A percentile compares a stretch with the other conserved stretches of the same genome.
Conservation (phyloP, 2,329 filamentous ascomycete genomes). For the Fusarium ramigenum region DNA sequence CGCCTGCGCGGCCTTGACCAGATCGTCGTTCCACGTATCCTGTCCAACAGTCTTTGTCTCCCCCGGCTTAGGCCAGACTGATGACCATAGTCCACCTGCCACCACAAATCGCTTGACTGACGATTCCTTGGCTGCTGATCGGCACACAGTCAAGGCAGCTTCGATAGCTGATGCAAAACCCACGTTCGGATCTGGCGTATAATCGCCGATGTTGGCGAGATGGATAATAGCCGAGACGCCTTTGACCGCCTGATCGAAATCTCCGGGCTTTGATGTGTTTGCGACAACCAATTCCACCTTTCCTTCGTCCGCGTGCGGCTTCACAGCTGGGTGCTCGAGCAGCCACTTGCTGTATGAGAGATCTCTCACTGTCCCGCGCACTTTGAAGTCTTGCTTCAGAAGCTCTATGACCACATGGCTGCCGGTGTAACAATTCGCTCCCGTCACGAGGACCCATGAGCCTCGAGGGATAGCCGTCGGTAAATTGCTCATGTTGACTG, state of each 20-base stretch:
- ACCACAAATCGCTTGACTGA: constrained; percentile 34
- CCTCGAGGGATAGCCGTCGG: constrained; percentile 30
- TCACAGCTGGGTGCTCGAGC: constrained; percentile 14
- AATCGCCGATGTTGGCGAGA: constrained; percentile 22
- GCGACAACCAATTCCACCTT: constrained; percentile 30
- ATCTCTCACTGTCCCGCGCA: constrained; percentile 32
- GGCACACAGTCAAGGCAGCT: constrained; percentile 19
- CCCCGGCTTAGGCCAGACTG: constrained; percentile 14
- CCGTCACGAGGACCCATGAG: constrained; percentile 37
- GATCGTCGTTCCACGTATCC: constrained; percentile 34
- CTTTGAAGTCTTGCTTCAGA: constrained; percentile 31
- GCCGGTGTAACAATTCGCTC: constrained; percentile 33
- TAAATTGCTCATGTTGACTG: background rate
- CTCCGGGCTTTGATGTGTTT: constrained; percentile 20
- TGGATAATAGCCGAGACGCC: constrained; percentile 34
- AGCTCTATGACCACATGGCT: constrained; percentile 36
- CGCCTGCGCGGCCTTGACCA: constrained; percentile 15
- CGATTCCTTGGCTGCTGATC: constrained; percentile 26
- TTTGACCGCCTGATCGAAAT: constrained; percentile 33
- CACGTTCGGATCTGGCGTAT: constrained; percentile 22
- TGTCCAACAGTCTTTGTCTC: background rate
- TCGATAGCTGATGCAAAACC: constrained; percentile 26
- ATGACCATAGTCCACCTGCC: constrained; percentile 27
- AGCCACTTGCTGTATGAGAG: constrained; percentile 32
- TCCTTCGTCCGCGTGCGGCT: constrained; percentile 2